Base-by-base conservation (phyloP, 176 grass and related monocot species). In the Ananas comosus region DNA sequence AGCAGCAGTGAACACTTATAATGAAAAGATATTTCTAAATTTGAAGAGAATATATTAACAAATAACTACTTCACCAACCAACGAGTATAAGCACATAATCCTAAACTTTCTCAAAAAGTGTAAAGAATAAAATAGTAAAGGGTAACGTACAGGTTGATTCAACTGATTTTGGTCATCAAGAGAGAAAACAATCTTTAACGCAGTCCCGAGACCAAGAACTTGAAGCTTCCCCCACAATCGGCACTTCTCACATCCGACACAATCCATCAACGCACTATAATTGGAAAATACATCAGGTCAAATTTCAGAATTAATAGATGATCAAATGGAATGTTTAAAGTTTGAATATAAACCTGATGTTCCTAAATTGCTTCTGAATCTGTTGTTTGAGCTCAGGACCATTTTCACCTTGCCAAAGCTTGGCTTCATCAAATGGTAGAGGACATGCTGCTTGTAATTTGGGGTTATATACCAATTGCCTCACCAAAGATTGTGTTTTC, bases 151-250 rank as follows among this genome's bases (percentile, higher is more conserved):
- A 13, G 67, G 85, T 76, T 82, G 89, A 80, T 88, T 80, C 29
- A 80, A 57, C 70, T 86, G 50, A 63, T 70, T 88, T 52, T 80
- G 76, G 28, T 75, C 78, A 76, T 88, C 71, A 47, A 90, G 78
- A 5, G 86, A 92, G 69, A 99, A 99, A 14, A 93, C 78, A 83
- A 99, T 88, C 84, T 99, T 93, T 72, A 99, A 73, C 61, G 94
- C 94, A 67, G 94, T 99, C 67, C 89, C 94, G 33, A 99, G 89
- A 83, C 94, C 90, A 75, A 86, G 87, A 79, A 99, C 94, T 85
- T 99, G 89, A 66, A 93, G 94, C 73, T 99, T 99, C 54, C 94
- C 94, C 90, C 94, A 99, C 51, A 99, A 71, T 27, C 94, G 87
- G 61, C 94, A 99, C 76, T 99, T 99, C 80, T 99, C 94, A 64